Percentiles rank a stretch among this genome's conserved stretches.
Conservation (phyloP, 345 rosid genomes). For the Citrus trifoliata region DNA sequence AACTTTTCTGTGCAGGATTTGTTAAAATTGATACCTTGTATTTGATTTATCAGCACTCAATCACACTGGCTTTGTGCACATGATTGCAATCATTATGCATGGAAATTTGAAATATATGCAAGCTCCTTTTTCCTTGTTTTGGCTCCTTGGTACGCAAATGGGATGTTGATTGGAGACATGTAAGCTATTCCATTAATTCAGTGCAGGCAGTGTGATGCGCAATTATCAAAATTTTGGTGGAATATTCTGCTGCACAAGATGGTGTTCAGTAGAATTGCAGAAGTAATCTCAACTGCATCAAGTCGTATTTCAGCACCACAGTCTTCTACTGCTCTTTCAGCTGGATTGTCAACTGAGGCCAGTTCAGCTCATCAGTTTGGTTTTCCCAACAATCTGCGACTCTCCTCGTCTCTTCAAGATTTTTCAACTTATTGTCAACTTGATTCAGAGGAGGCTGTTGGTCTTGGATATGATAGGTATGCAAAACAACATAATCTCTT, state of each 20-base stretch:
- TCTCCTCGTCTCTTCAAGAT: slow-evolving; percentile 88
- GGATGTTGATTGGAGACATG: background rate
- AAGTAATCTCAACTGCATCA: slow-evolving; percentile 38
- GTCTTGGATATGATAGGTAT: slow-evolving; percentile 39
- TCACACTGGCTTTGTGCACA: background rate
- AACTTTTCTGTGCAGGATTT: slow-evolving; percentile 10
- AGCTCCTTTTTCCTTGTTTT: background rate
- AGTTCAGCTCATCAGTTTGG: slow-evolving; percentile 29
- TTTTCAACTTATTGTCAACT: slow-evolving; percentile 53
- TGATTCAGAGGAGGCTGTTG: slow-evolving; percentile 54
- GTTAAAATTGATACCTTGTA: background rate
- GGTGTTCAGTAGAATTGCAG: slow-evolving; percentile 63
- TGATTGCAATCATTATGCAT: background rate
- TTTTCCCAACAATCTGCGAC: slow-evolving; percentile 48
- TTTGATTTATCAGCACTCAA: background rate
- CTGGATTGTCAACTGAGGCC: slow-evolving; percentile 41
- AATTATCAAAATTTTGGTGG: background rate
- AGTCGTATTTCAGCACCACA: slow-evolving; percentile 34
- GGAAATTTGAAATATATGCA: background rate
- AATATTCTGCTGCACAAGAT: slow-evolving; percentile 24
- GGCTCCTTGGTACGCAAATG: background rate
- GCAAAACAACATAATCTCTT: slow-evolving; percentile 33
- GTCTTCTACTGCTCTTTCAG: slow-evolving; percentile 39
- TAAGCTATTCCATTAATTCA: background rate
- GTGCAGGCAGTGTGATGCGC: background rate